Conservation (phyloP, 2,329 filamentous ascomycete species). For the Lizonia empirigonia region DNA sequence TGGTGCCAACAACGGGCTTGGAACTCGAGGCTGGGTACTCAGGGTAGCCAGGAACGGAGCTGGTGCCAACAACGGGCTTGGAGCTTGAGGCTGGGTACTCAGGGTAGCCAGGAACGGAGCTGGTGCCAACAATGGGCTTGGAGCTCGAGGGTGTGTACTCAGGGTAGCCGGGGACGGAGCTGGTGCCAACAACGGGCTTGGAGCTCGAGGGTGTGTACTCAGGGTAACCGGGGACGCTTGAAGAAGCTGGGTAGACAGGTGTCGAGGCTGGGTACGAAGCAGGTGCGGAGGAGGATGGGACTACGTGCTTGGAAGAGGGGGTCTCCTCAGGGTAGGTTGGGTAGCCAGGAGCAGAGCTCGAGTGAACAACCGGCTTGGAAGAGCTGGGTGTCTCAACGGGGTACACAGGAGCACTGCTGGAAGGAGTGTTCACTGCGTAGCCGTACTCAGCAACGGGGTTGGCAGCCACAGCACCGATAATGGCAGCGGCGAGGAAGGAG, state of each 20-base stretch:
- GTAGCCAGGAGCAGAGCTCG: conserved; percentile 5
- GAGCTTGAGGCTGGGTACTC: no score
- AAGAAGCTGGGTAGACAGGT: neutral
- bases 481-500: conserved; percentile 37
- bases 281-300: conserved; percentile 1
- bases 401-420: conserved; percentile 21
- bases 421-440: conserved; percentile 11
- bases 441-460: conserved; percentile 32
- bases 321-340: conserved; percentile 6
- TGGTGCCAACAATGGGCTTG: no score
- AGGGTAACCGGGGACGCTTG: neutral
- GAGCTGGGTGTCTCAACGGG: conserved; percentile 20
- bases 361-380: conserved; percentile 3
- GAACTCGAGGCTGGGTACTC: conserved; percentile 1
- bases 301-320: conserved; percentile 8
- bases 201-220: conserved; percentile 1
- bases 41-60: neutral
- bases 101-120: neutral
- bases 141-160: no score
- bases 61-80: no score
- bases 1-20: conserved; percentile 5
- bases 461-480: conserved; percentile 40
- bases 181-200: conserved; percentile 5
- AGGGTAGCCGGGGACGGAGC: neutral
- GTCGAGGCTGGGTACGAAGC: conserved; percentile 11